Evolutionary conservation across 2,329 filamentous ascomycete genomes (phyloP).

Genomic region (Coniochaeta sp.): DNA sequence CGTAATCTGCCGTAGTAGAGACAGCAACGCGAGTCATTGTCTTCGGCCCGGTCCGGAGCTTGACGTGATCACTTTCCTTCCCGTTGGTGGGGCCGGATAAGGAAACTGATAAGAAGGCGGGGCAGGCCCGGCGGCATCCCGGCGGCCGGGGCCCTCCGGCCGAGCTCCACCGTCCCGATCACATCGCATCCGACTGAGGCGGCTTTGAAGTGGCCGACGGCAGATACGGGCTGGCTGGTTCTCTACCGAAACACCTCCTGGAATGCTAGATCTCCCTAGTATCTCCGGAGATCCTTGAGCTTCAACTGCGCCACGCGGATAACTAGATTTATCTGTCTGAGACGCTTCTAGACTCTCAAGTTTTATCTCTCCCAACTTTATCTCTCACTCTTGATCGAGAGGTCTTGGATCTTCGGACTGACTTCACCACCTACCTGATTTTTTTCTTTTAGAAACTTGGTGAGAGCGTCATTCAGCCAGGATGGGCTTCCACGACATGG

Average conservation of each 20-base stretch:
- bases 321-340: background rate
- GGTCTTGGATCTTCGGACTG: too few relatives aligned
- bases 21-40: too few relatives aligned
- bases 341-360: background rate
- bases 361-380: background rate
- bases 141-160: background rate
- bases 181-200: background rate
- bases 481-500: background rate
- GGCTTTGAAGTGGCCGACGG: background rate
- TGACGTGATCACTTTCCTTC: background rate
- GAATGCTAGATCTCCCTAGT: too few relatives aligned
- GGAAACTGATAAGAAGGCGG: background rate
- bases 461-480: background rate
- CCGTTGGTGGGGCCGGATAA: background rate
- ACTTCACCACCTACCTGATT: too few relatives aligned
- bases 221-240: background rate
- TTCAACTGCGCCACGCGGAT: background rate
- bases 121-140: background rate
- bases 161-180: background rate
- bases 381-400: background rate
- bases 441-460: background rate
- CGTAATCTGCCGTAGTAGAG: too few relatives aligned
- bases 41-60: background rate
- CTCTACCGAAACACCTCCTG: background rate
- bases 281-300: too few relatives aligned